phyloP scores from a whole-genome alignment of 768 basidiomycete genomes.

The Hygrophoropsis aurantiaca region DNA sequence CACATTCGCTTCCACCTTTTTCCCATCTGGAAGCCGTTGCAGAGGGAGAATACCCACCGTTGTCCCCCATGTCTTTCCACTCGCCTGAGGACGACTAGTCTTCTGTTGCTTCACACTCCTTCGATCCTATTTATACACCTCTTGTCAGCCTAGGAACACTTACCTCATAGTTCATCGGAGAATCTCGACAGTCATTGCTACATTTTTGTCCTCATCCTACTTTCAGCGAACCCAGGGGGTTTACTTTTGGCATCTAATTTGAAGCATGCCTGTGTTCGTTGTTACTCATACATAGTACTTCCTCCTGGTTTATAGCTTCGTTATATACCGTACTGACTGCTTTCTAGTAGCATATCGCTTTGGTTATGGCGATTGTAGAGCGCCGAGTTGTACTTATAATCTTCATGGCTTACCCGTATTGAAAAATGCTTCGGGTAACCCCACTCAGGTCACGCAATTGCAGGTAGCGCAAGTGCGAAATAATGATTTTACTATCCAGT shows the following conservation, averaged over 20 bases:
- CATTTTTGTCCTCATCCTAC: constrained; percentile 23
- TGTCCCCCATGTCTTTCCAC: constrained; percentile 74
- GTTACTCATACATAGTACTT: constrained; percentile 13
- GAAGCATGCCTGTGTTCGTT: constrained; percentile 4
- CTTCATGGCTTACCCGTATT: constrained; percentile 18
- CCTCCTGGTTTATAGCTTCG: constrained; percentile 17
- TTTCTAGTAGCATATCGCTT: constrained; percentile 33
- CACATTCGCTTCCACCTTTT: constrained; percentile 69
- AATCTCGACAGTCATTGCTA: constrained; percentile 24
- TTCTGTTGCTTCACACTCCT: constrained; percentile 12
- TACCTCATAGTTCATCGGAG: constrained; percentile 20
- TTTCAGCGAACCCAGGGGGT: constrained; percentile 13
- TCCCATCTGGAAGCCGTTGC: constrained; percentile 83
- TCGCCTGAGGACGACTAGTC: constrained; percentile 45
- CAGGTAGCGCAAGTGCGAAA: too few species aligned
- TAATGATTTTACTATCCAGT: not conserved
- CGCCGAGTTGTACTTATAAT: constrained; percentile 32
- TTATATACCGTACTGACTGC: constrained; percentile 30
- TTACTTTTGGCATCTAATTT: not conserved
- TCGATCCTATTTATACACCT: constrained; percentile 20
- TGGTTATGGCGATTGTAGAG: constrained; percentile 27
- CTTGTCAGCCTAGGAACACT: constrained; percentile 17
- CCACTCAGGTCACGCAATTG: too few species aligned
- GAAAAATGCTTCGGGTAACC: constrained; percentile 12
- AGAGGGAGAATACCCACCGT: constrained; percentile 69